Percentiles rank a stretch among this genome's conserved stretches.
phyloP scores from a whole-genome alignment of 1,284 basidiomycete genomes.

The Coniferiporia sulphurascens region DNA sequence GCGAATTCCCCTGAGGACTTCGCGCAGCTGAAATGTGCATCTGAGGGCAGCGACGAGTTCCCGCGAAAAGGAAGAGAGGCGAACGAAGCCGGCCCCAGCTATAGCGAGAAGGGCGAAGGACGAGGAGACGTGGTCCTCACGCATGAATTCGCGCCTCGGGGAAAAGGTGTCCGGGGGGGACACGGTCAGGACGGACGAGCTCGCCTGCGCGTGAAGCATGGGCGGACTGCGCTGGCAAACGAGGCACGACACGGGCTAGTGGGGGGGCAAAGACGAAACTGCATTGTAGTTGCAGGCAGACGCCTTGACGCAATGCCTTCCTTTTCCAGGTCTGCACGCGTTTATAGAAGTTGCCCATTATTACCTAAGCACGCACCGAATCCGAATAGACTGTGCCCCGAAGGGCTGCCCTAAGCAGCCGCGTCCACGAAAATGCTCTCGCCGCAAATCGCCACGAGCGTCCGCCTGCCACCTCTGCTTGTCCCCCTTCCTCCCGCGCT shows the following conservation, averaged over 20 bases:
- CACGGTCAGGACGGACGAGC: conserved; percentile 19
- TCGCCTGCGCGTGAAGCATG: conserved; percentile 13
- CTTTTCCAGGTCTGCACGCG: no score
- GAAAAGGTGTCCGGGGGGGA: conserved; percentile 38
- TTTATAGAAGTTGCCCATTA: no score
- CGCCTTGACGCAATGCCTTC: no score
- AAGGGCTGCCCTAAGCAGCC: not conserved
- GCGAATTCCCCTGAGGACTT: conserved; percentile 41
- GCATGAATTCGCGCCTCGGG: conserved; percentile 67
- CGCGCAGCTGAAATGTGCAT: conserved; percentile 46
- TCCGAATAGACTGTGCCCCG: not conserved
- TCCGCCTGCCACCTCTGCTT: conserved; percentile 12
- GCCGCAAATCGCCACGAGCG: conserved; percentile 21
- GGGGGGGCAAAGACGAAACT: no score
- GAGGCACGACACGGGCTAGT: not conserved
- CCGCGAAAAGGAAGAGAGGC: conserved; percentile 63
- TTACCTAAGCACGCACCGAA: no score
- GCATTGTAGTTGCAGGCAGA: no score
- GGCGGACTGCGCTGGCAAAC: not conserved
- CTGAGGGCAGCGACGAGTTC: conserved; percentile 48
- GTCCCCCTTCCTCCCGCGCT: conserved; percentile 1
- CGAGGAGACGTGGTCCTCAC: conserved; percentile 48
- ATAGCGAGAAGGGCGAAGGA: conserved; percentile 65
- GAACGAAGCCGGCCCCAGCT: conserved; percentile 53
- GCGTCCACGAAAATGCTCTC: conserved; percentile 18